Conservation (phyloP, 257 asterid genomes). For the Rehmannia glutinosa region DNA sequence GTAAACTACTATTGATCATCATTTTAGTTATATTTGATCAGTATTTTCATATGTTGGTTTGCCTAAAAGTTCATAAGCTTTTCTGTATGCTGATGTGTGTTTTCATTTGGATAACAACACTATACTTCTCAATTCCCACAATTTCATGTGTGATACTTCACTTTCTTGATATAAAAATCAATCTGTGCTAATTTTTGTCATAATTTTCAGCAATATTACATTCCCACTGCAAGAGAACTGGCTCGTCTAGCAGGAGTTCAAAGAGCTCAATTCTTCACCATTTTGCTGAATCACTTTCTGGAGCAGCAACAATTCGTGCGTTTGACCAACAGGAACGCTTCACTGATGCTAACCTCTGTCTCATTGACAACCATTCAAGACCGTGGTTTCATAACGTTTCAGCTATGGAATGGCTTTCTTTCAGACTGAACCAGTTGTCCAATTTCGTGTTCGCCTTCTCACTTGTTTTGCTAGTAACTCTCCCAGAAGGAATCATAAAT, state of each 20-base stretch:
- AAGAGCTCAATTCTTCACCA: conserved; percentile 6
- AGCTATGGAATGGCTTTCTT: conserved; percentile 7
- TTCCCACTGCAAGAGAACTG: not conserved
- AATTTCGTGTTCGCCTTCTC: conserved; percentile 6
- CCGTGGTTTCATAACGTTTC: conserved; percentile 3
- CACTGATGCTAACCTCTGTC: not conserved
- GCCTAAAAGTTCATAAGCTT: too few species aligned
- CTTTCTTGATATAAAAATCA: too few species aligned
- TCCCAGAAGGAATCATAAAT: conserved; percentile 2
- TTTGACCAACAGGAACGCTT: not conserved
- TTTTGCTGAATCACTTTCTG: not conserved
- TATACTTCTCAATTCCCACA: too few species aligned
- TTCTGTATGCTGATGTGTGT: too few species aligned
- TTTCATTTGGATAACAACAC: too few species aligned
- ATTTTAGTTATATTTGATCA: too few species aligned
- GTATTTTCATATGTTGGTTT: too few species aligned
- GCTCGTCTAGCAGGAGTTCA: not conserved
- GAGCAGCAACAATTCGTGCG: not conserved
- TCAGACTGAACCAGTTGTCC: not conserved
- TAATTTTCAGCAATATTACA: not conserved
- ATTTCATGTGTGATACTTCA: too few species aligned
- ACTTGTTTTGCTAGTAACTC: conserved; percentile 4
- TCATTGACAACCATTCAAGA: not conserved
- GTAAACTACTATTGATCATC: too few species aligned
- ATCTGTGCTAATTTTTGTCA: too few species aligned